Evolutionary conservation across 768 basidiomycete genomes (phyloP).

Genomic region (Leccinum uliginosum): DNA sequence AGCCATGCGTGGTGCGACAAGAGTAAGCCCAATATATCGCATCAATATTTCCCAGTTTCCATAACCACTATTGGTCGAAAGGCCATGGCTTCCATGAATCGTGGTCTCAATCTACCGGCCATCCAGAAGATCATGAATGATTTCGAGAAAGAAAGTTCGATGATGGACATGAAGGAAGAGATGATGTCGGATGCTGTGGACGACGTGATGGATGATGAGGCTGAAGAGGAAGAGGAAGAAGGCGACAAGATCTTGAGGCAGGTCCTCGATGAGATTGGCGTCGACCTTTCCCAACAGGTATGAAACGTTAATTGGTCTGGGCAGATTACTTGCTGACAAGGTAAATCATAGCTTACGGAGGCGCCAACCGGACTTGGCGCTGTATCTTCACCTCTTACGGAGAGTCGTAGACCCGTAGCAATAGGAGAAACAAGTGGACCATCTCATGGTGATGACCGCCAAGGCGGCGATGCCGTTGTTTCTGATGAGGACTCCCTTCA

Average conservation of each 20-base stretch:
- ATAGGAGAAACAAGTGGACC: conserved; percentile 56
- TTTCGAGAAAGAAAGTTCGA: conserved; percentile 94
- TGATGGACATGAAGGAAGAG: conserved; percentile 99
- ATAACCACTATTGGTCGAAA: conserved; percentile 29
- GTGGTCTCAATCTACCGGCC: conserved; percentile 88
- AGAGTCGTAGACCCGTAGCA: conserved; percentile 76
- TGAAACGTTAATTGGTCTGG: conserved; percentile 2
- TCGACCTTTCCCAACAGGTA: conserved; percentile 83
- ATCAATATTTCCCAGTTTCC: neutral
- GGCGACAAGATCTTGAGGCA: conserved; percentile 93
- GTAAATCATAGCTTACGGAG: conserved; percentile 63
- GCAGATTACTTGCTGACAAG: conserved; percentile 7
- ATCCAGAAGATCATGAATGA: conserved; percentile 98
- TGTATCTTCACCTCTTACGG: conserved; percentile 54
- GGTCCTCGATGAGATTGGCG: conserved; percentile 96
- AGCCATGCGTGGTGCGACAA: conserved; percentile 97
- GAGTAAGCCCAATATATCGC: conserved; percentile 50
- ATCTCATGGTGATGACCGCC: conserved; percentile 36
- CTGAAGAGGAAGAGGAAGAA: conserved; percentile 93
- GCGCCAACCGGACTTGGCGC: conserved; percentile 71
- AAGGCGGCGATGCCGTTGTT: conserved; percentile 37
- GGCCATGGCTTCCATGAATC: conserved; percentile 99
- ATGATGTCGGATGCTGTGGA: conserved; percentile 99
- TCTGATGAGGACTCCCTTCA: conserved; percentile 92
- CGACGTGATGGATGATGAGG: conserved; percentile 92